These are phyloP conservation scores for Periconia macrospinosa DNA, from an alignment of 2,329 filamentous ascomycete genomes.

Conservation along the genomic window DNA sequence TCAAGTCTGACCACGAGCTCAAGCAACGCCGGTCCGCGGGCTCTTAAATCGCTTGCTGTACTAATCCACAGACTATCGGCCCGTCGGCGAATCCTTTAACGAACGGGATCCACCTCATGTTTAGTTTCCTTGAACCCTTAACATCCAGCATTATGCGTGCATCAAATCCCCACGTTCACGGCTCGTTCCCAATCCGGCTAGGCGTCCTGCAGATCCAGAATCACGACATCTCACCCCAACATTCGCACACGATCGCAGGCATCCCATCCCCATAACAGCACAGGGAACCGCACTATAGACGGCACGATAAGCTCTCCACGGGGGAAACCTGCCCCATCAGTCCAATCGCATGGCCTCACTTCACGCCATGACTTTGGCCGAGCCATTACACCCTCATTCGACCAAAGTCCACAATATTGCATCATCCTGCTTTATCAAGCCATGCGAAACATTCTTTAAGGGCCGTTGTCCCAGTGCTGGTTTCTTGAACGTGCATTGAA, in stretches of 20 bases:
- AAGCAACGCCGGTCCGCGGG: too few species aligned
- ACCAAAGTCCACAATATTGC: conserved; percentile 30
- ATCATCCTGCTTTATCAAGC: conserved; percentile 21
- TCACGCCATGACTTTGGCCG: conserved; percentile 4
- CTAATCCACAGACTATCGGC: too few species aligned
- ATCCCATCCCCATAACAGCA: conserved; percentile 7
- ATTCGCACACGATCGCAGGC: conserved; percentile 24
- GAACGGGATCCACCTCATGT: too few species aligned
- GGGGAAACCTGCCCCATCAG: conserved; percentile 8
- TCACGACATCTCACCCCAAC: conserved; percentile 39
- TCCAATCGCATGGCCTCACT: conserved; percentile 18
- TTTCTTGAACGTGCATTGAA: neutral
- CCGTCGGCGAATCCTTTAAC: too few species aligned
- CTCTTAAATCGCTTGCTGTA: too few species aligned
- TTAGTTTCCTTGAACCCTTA: neutral
- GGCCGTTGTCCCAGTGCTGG: neutral
- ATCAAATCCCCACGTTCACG: neutral
- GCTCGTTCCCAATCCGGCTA: neutral
- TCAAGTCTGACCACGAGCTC: too few species aligned
- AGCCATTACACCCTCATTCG: conserved; percentile 4
- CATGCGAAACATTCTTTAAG: neutral
- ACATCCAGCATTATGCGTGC: neutral
- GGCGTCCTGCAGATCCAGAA: conserved; percentile 26
- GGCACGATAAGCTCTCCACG: conserved; percentile 11
- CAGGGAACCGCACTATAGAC: conserved; percentile 1